Conservation (phyloP, 1,284 basidiomycete species). For the Puccinia coronata region DNA sequence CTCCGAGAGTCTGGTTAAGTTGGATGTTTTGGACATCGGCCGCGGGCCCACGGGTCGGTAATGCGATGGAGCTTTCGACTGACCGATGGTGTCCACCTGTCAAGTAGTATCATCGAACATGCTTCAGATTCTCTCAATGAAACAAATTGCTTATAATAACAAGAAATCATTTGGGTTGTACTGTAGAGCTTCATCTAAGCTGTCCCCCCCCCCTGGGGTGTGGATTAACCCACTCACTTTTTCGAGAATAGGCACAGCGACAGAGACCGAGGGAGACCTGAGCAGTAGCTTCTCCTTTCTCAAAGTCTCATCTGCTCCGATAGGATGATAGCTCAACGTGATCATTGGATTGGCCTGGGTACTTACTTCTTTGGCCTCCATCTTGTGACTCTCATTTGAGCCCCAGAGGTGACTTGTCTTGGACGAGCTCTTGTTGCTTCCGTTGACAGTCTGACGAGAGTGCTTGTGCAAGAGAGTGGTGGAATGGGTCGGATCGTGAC, state of each 20-base stretch:
- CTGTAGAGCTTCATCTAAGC: too few relatives aligned
- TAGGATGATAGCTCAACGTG: not conserved
- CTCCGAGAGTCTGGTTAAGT: constrained; percentile 3
- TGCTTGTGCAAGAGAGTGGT: not conserved
- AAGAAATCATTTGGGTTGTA: not conserved
- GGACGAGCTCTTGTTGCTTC: not conserved
- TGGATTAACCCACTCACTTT: not conserved
- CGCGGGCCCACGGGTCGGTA: not conserved
- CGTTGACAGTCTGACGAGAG: not conserved
- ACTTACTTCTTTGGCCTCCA: not conserved
- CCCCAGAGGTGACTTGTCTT: not conserved
- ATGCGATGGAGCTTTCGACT: not conserved
- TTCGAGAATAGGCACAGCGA: not conserved
- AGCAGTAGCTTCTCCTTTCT: constrained; percentile 21
- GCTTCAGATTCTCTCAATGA: not conserved
- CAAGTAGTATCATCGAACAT: not conserved
- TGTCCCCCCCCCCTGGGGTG: too few relatives aligned
- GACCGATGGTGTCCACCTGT: not conserved
- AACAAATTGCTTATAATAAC: not conserved
- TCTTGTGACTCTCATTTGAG: constrained; percentile 30
- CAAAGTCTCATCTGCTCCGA: not conserved
- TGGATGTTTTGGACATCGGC: not conserved
- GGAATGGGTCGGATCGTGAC: constrained; percentile 9
- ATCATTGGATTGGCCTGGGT: not conserved
- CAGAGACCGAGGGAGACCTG: constrained; percentile 23